Base-by-base conservation (phyloP, 1,284 basidiomycete genomes). In the Tylopilus sp. region DNA sequence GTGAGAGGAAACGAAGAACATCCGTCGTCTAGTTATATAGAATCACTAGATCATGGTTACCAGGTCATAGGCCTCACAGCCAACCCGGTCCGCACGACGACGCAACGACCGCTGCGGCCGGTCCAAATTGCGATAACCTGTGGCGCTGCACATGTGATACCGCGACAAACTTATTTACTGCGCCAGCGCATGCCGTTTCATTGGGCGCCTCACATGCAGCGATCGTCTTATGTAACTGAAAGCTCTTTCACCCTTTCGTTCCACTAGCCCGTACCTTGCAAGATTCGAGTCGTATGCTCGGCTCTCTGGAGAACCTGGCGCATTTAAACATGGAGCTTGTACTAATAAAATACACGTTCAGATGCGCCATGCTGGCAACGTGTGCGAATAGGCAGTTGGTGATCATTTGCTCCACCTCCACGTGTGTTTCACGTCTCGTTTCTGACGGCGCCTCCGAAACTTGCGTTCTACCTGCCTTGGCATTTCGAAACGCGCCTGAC, bases 1-100 rank as follows among this genome's bases (percentile, higher is more conserved):
- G 36, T 9, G 46, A 40, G 17, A 31, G 14, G 38, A 31, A 44
- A 39, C 17, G 36, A 36, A 5, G 30, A 4, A 18, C 28, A 7
- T 14, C 17, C 37, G 33, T 33, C 10, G 31, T 48, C 36, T n/a
- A 37, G 46, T n/a, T 38, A 49, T 49, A 58, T 59, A 59, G 37
- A 9, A 35, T 17, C 20, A 9, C 46, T 9, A 21, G 14, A 18
- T 26, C 35, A 8, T 31, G n/a, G 52, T 45, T 39, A 33, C 38
- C 39, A 21, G 29, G 4, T n/a, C 24, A 18, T 18, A 41, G 20
- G n/a, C 28, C 21, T 30, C 29, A 24, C 20, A 28, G 40, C 45
- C 40, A 46, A 44, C 37, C 18, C 10, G 12, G 29, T 6, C 14
- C 21, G n/a, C 30, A n/a, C 24, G 12, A 17, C n/a, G 31, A 18